Conservation (phyloP, 257 asterid species). For the Plantago major region DNA sequence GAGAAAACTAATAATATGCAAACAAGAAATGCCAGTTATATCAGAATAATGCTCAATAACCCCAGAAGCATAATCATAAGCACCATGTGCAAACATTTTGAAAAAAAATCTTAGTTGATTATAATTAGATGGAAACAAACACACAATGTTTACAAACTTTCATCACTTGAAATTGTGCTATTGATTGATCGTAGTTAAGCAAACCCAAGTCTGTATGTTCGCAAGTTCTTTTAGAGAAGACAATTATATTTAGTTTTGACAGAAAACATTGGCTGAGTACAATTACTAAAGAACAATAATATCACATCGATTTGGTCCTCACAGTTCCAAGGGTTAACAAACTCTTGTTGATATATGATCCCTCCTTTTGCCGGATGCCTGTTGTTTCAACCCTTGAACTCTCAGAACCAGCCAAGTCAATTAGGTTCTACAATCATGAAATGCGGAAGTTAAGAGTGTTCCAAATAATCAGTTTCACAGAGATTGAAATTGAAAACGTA, state of each 20-base stretch:
- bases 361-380: constrained; percentile 93
- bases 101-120: too few relatives aligned
- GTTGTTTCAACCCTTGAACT: constrained; percentile 93
- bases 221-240: constrained; percentile 3
- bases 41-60: too few relatives aligned
- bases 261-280: constrained; percentile 14
- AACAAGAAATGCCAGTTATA: too few relatives aligned
- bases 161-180: too few relatives aligned
- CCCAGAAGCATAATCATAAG: too few relatives aligned
- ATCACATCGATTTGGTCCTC: constrained; percentile 46
- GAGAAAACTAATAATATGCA: too few relatives aligned
- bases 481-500: constrained; percentile 25
- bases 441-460: constrained; percentile 20
- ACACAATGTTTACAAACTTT: too few relatives aligned
- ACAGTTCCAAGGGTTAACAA: constrained; percentile 98
- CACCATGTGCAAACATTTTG: too few relatives aligned
- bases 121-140: background rate
- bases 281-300: constrained; percentile 29
- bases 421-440: constrained; percentile 77
- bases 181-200: too few relatives aligned
- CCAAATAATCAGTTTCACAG: constrained; percentile 23
- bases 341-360: constrained; percentile 95
- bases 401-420: constrained; percentile 99
- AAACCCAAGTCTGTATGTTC: too few relatives aligned
- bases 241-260: constrained; percentile 6